A percentile compares a stretch with the other conserved stretches of the same genome.
Conservation (phyloP, 495 filamentous ascomycete genomes). For the Aspergillus haitiensis region DNA sequence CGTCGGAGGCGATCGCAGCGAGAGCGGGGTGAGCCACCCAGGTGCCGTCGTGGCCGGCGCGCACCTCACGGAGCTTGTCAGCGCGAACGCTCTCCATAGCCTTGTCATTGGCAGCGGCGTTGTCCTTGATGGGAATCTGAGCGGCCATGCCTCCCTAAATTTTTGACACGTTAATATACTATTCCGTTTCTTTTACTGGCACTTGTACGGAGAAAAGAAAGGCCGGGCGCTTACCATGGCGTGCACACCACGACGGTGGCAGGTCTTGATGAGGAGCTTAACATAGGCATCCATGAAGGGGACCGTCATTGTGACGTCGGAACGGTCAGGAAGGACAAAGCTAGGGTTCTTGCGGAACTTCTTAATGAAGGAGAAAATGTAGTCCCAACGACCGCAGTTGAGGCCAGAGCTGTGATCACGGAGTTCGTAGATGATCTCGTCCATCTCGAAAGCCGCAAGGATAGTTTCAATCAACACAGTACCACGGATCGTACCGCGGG, state of each 20-base stretch:
- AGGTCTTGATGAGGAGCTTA: constrained; percentile 94
- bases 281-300: constrained; percentile 99
- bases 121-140: constrained; percentile 97
- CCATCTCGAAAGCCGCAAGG: constrained; percentile 99
- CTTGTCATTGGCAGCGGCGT: constrained; percentile 30
- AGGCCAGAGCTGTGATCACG: constrained; percentile 94
- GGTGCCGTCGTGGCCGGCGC: constrained; percentile 92
- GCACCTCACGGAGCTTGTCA: constrained; percentile 95
- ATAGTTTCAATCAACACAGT: constrained; percentile 99
- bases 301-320: constrained; percentile 93
- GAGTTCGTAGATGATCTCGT: constrained; percentile 99
- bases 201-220: not conserved
- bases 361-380: constrained; percentile 99
- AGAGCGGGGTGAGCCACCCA: constrained; percentile 98
- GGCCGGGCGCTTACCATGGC: constrained; percentile 63
- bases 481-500: constrained; percentile 87
- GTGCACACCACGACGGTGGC: constrained; percentile 91
- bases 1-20: constrained; percentile 80
- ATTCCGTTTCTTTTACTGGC: constrained; percentile 5
- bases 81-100: constrained; percentile 85
- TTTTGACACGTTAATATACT: constrained; percentile 8
- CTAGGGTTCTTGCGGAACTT: constrained; percentile 93
- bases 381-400: constrained; percentile 99
- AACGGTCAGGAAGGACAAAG: constrained; percentile 92
- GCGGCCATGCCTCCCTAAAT: constrained; percentile 96